phyloP scores from a whole-genome alignment of 1,139 yeast species.

The Citeromyces hawaiiensis region DNA sequence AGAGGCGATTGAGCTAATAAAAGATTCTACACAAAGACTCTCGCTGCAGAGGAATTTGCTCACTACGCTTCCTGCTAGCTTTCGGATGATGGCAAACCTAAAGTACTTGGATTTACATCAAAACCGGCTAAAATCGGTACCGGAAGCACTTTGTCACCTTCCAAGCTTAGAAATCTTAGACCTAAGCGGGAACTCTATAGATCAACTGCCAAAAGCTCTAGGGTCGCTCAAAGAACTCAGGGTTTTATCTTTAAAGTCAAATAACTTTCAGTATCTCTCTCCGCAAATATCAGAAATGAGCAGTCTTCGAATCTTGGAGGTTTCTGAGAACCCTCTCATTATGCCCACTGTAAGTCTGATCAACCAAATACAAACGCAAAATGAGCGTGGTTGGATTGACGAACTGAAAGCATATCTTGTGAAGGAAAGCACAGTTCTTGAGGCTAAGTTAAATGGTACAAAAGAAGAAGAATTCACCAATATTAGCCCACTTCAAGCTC shows the following conservation, averaged over 20 bases:
- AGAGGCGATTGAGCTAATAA: conserved; percentile 24
- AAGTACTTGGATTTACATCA: conserved; percentile 56
- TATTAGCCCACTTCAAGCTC: conserved; percentile 8
- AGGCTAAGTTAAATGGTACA: conserved; percentile 7
- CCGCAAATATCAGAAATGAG: conserved; percentile 38
- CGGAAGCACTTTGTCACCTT: conserved; percentile 28
- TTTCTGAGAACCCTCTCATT: conserved; percentile 54
- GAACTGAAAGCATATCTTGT: conserved; percentile 31
- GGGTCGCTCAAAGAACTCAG: conserved; percentile 29
- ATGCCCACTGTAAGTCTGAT: conserved; percentile 31
- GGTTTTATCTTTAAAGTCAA: conserved; percentile 52
- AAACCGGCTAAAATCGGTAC: conserved; percentile 41
- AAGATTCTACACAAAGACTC: conserved; percentile 32
- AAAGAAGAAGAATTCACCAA: conserved; percentile 2
- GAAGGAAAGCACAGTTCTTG: conserved; percentile 19
- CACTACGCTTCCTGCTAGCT: conserved; percentile 31
- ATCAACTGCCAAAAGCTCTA: conserved; percentile 26
- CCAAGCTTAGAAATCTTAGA: conserved; percentile 51
- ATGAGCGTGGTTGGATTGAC: conserved; percentile 40
- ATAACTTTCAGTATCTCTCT: conserved; percentile 44
- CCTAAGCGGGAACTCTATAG: conserved; percentile 43
- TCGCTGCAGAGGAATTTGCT: conserved; percentile 40
- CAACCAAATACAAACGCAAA: conserved; percentile 17
- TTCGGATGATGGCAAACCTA: conserved; percentile 26
- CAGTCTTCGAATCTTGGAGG: conserved; percentile 48